Conservation (phyloP, 352 stramenopile species). For the Phytopythium chamaehyphon region DNA sequence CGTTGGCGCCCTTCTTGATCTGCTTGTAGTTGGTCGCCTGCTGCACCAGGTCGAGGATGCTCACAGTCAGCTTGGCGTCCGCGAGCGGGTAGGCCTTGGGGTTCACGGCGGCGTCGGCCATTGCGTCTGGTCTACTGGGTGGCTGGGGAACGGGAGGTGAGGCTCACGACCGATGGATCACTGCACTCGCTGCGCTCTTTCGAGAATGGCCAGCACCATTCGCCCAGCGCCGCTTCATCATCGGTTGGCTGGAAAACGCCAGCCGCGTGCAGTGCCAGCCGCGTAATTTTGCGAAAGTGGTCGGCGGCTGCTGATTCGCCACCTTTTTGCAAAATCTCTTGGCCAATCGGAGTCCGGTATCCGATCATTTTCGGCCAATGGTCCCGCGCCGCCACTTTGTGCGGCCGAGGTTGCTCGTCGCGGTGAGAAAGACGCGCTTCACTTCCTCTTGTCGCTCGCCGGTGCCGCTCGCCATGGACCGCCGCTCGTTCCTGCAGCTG, state of each 20-base stretch:
- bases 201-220: conserved; percentile 9
- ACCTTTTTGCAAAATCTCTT: too few relatives aligned
- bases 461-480: conserved; percentile 17
- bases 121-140: conserved; percentile 16
- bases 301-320: too few relatives aligned
- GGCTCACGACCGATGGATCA: conserved; percentile 90
- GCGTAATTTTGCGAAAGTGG: too few relatives aligned
- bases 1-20: conserved; percentile 99
- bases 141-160: conserved; percentile 12
- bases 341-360: too few relatives aligned
- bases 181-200: conserved; percentile 55
- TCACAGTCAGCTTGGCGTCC: conserved; percentile 97
- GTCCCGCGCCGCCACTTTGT: too few relatives aligned
- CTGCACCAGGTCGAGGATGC: conserved; percentile 98
- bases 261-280: too few relatives aligned
- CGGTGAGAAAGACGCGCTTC: background rate
- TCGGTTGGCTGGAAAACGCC: conserved; percentile 4
- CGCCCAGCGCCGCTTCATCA: background rate
- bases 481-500: conserved; percentile 59
- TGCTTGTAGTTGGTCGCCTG: conserved; percentile 99
- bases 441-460: background rate
- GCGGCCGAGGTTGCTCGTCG: too few relatives aligned
- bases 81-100: conserved; percentile 97
- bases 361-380: too few relatives aligned
- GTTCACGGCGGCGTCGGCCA: conserved; percentile 85